Evolutionary conservation across 805 yeast species (phyloP), one percentile per base, ranked within the genome.

Genomic region (Candida ficus): DNA sequence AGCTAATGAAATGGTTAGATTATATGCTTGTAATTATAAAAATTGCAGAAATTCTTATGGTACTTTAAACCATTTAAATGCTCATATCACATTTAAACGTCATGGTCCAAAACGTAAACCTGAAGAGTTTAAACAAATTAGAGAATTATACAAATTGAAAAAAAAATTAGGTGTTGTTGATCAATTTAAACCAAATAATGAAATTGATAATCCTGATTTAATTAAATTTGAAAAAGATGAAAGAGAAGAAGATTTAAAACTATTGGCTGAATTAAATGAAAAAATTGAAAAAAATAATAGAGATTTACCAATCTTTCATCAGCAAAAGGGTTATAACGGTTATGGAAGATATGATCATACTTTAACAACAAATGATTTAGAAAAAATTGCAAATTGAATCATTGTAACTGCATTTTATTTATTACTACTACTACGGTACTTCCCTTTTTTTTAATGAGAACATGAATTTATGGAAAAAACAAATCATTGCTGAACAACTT

Each of bases 41-140:
- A 64, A 63, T 10, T 77, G 83, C 44, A 57, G 63, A 7, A 77
- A 77, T 57, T 71, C 75, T 8, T 76, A 76, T 50, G 83, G 83
- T 12, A 77, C 83, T 5, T 62, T 76, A 30, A 76, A 77, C 52
- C 83, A 76, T 53, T 58, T 76, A 27, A 76, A 76, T 48, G 76
- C 80, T 12, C 83, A 76, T 51, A 72, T 76, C 28, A 50, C 64
- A 2, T 63, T 71, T 46, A 80, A 77, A 43, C 64, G 62, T 13
- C 83, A 76, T 53, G 83, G 83, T 9, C 57, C 62, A 16, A 76
- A 74, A 53, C 62, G 82, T 27, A 58, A 61, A 28, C 80, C 82
- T 1, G 71, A 71, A 29, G 82, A 77, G 53, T 76, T 77, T 53
- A 66, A 67, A 48, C 71, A 70, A 43, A 61, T 75, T 26, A 62